Evolutionary conservation across 192 early-diverging fungal genomes (phyloP).

Genomic region (Phlyctochytrium arcticum): DNA sequence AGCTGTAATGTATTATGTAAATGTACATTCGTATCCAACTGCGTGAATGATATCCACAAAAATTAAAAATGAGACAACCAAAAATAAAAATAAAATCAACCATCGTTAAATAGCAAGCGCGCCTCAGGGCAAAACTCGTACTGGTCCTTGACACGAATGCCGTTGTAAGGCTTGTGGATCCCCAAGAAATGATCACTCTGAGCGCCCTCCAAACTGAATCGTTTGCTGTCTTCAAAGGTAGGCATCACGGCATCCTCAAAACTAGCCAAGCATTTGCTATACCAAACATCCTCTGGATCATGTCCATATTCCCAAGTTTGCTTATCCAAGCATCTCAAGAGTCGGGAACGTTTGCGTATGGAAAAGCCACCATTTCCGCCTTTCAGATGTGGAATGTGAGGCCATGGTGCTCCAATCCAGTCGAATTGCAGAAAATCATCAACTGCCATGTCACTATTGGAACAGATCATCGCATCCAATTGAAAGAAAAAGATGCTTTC

Average conservation of each 20-base stretch:
- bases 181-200: slow-evolving; percentile 1
- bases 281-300: slow-evolving; percentile 17
- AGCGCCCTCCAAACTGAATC: slow-evolving; percentile 10
- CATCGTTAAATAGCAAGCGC: background rate
- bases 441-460: slow-evolving; percentile 1
- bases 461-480: slow-evolving; percentile 20
- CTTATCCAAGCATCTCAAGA: slow-evolving; percentile 11
- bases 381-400: background rate
- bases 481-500: slow-evolving; percentile 24
- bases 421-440: slow-evolving; percentile 15
- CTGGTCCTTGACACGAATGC: background rate
- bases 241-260: slow-evolving; percentile 18
- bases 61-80: too few relatives aligned
- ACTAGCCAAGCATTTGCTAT: background rate
- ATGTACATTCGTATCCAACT: too few relatives aligned
- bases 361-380: slow-evolving; percentile 23
- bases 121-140: background rate
- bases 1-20: too few relatives aligned
- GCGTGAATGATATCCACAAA: too few relatives aligned
- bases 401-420: slow-evolving; percentile 23
- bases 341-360: slow-evolving; percentile 5
- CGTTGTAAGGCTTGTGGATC: slow-evolving; percentile 19
- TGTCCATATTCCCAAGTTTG: slow-evolving; percentile 2
- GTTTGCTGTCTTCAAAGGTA: slow-evolving; percentile 13
- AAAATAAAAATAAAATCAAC: too few relatives aligned